Evolutionary conservation across 192 early-diverging fungal species (phyloP), one percentile per base, ranked within the genome.

Genomic region (Coemansia sp.): DNA sequence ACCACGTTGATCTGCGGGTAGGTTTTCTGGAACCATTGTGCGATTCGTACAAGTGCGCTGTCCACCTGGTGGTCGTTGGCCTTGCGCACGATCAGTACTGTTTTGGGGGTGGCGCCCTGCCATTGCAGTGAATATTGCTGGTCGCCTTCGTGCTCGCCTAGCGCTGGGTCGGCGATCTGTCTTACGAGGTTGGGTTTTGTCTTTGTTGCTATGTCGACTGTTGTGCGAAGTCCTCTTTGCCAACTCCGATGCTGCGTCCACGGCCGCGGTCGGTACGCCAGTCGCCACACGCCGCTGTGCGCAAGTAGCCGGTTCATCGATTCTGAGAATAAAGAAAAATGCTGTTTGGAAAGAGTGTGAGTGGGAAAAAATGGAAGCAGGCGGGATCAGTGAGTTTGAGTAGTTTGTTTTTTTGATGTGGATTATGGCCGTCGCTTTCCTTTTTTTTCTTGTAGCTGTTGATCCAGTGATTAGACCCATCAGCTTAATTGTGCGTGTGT

Each of bases 81-180:
- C 75, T 96, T 96, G 66, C 91, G 93, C 51, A 94, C 82, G 48
- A 96, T 85, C 25, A 96, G 79, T 11, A 93, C 87, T 0, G 83
- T 91, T 28, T 87, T 79, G 7, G 94, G 93, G 12, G 72, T 77
- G 0, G 84, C 67, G 4, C 66, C 71, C 3, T 30, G 50, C 76
- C 71, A 73, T 5, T 29, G 18, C 25, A 79, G 60, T 2, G 64
- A 49, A 28, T 40, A 67, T 62, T 73, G 76, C 64, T 73, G 76
- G 68, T 73, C 71, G 14, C 55, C 50, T 4, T 20, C 16, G 36
- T 73, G 64, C 25, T 61, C 31, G 61, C 49, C 31, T 38, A 50
- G 10, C 40, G 33, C 48, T 20, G 57, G 7, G 10, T 49, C 55
- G 30, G 48, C 18, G 20, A 18, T 5, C 20, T 57, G 65, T 56